phyloP scores from a whole-genome alignment of 2,329 filamentous ascomycete species.

The Colletotrichum spinosum region DNA sequence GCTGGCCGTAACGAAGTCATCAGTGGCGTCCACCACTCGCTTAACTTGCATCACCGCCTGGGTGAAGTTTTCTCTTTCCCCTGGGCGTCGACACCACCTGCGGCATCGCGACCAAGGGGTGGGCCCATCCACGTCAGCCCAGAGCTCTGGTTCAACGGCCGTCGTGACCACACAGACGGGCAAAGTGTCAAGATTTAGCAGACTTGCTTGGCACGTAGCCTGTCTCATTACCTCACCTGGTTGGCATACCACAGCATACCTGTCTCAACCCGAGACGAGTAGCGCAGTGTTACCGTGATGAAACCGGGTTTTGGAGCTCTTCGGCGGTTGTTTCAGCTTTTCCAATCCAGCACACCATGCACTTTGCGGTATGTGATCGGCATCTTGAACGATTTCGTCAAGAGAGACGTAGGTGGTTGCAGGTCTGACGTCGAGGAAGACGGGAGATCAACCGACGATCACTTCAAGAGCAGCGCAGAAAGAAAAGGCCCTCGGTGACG shows the following conservation, averaged over 20 bases:
- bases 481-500: slow-evolving; percentile 40
- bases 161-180: slow-evolving; percentile 44
- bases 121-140: slow-evolving; percentile 26
- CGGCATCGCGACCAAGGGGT: slow-evolving; percentile 3
- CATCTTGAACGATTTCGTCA: slow-evolving; percentile 41
- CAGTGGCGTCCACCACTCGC: slow-evolving; percentile 21
- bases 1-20: slow-evolving; percentile 4
- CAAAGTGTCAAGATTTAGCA: slow-evolving; percentile 40
- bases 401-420: slow-evolving; percentile 41
- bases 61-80: not conserved
- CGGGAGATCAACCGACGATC: slow-evolving; percentile 12
- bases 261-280: slow-evolving; percentile 17
- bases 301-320: slow-evolving; percentile 42
- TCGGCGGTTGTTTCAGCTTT: slow-evolving; percentile 40
- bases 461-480: slow-evolving; percentile 40
- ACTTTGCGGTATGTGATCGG: slow-evolving; percentile 42
- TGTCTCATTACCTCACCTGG: slow-evolving; percentile 7
- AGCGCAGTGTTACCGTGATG: slow-evolving; percentile 1
- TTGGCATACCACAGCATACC: not conserved
- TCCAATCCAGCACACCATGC: slow-evolving; percentile 41
- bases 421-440: not conserved
- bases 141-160: slow-evolving; percentile 41
- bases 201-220: not conserved
- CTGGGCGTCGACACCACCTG: not conserved
- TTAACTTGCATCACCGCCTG: slow-evolving; percentile 9